Evolutionary conservation across 176 grass and related monocot genomes (phyloP).

Genomic region (Raddia distichophylla): DNA sequence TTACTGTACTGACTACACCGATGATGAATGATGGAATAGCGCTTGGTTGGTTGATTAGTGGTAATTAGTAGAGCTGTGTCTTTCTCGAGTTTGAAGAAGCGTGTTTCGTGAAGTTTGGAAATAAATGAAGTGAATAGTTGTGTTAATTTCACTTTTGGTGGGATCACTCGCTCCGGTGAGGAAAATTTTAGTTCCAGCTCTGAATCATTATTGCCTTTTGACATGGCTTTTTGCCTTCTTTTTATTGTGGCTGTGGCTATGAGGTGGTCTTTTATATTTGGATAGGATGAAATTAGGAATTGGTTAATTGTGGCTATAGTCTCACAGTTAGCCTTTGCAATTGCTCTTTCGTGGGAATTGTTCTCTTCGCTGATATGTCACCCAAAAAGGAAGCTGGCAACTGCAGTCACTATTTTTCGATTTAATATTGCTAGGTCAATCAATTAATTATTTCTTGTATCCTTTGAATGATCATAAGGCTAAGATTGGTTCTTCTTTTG

Average conservation of each 20-base stretch:
- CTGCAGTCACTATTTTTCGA: constrained; percentile 17
- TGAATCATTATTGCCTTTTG: constrained; percentile 13
- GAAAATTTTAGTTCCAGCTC: not conserved
- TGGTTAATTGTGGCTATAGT: not conserved
- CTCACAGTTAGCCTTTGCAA: constrained; percentile 25
- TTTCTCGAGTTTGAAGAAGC: not conserved
- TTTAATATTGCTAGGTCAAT: constrained; percentile 28
- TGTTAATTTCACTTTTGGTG: not conserved
- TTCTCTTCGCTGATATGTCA: constrained; percentile 14
- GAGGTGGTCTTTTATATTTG: not conserved
- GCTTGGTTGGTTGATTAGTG: not conserved
- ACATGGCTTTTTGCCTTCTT: not conserved
- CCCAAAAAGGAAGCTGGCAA: constrained; percentile 33
- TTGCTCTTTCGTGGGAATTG: not conserved
- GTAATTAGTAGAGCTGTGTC: not conserved
- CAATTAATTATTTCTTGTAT: constrained; percentile 32
- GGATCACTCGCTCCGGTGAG: not conserved
- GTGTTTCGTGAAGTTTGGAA: constrained; percentile 6
- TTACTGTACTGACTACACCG: not conserved
- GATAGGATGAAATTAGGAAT: not conserved
- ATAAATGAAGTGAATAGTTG: not conserved
- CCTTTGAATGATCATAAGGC: constrained; percentile 23
- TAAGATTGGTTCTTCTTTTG: constrained; percentile 32
- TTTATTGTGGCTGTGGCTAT: not conserved
- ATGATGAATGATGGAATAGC: constrained; percentile 21